phyloP scores from a whole-genome alignment of 2,329 filamentous ascomycete genomes.

The Nigrospora osmanthi region DNA sequence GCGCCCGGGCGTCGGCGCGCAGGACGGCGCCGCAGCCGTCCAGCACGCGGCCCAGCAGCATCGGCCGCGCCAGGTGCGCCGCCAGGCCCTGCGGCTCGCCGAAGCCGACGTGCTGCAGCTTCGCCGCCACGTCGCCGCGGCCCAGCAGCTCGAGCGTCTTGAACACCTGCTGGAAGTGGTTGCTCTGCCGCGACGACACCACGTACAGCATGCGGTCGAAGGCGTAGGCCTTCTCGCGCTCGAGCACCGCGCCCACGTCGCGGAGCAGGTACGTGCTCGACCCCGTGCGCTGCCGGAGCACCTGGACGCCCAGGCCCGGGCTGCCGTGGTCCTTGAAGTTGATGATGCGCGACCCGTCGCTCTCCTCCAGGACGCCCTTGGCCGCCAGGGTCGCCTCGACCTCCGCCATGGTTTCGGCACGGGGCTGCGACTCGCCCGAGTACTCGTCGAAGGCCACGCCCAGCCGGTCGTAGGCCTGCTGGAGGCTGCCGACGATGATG shows the following conservation, averaged over 20 bases:
- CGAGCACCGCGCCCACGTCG: conserved; percentile 58
- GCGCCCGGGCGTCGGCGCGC: background rate
- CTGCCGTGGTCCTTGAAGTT: conserved; percentile 61
- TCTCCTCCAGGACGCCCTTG: conserved; percentile 46
- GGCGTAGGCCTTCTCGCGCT: conserved; percentile 45
- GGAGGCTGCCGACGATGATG: conserved; percentile 45
- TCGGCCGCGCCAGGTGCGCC: conserved; percentile 41
- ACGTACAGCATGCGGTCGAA: conserved; percentile 33
- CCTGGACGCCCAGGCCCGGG: conserved; percentile 60
- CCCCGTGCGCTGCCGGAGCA: conserved; percentile 56
- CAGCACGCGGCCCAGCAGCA: conserved; percentile 1
- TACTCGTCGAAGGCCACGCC: conserved; percentile 52
- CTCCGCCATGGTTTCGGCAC: conserved; percentile 42
- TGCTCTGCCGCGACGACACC: conserved; percentile 25
- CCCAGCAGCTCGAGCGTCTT: conserved; percentile 27
- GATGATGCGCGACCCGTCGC: conserved; percentile 58
- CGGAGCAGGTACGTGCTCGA: conserved; percentile 62
- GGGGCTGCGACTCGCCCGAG: conserved; percentile 56
- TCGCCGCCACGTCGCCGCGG: conserved; percentile 18
- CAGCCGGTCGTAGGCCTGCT: conserved; percentile 44
- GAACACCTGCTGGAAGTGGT: conserved; percentile 24
- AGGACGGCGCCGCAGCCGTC: background rate
- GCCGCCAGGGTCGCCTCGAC: conserved; percentile 51
- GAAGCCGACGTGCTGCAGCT: conserved; percentile 33
- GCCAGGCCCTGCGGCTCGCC: conserved; percentile 37